phyloP scores from a whole-genome alignment of 2,329 filamentous ascomycete genomes.

The Aspergillus fumigatus region DNA sequence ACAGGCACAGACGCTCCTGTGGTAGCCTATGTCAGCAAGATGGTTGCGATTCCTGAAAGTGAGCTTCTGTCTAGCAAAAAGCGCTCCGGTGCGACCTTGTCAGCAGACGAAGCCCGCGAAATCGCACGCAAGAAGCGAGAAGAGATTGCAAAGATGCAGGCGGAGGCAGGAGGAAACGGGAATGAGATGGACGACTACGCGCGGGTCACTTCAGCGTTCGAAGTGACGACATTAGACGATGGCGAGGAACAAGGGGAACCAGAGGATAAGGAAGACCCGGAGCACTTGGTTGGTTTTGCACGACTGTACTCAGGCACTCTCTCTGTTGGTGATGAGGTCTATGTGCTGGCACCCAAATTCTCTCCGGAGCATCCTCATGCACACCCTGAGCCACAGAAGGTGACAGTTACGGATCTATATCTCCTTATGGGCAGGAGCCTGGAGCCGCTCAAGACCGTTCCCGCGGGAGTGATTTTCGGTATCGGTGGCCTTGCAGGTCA shows the following conservation, averaged over 20 bases:
- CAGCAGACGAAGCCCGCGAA: slow-evolving; percentile 83
- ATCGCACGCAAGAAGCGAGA: slow-evolving; percentile 83
- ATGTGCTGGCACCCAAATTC: slow-evolving; percentile 90
- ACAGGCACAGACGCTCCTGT: slow-evolving; percentile 67
- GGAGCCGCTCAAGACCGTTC: slow-evolving; percentile 76
- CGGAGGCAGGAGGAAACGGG: slow-evolving; percentile 42
- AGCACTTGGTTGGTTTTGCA: slow-evolving; percentile 92
- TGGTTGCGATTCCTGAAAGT: slow-evolving; percentile 91
- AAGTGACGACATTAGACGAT: slow-evolving; percentile 53
- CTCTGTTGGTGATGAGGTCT: slow-evolving; percentile 83
- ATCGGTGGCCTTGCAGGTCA: slow-evolving; percentile 88
- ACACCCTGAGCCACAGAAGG: slow-evolving; percentile 69
- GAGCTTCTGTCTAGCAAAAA: slow-evolving; percentile 80
- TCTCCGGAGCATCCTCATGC: slow-evolving; percentile 72
- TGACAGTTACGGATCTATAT: slow-evolving; percentile 83
- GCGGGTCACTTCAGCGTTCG: slow-evolving; percentile 58
- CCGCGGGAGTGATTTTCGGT: slow-evolving; percentile 91
- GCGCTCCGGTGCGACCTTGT: slow-evolving; percentile 66
- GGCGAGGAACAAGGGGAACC: slow-evolving; percentile 47
- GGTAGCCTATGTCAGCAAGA: slow-evolving; percentile 95
- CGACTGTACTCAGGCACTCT: slow-evolving; percentile 88
- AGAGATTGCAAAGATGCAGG: slow-evolving; percentile 77
- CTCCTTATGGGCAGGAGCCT: slow-evolving; percentile 92
- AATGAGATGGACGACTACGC: slow-evolving; percentile 47
- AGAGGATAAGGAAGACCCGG: slow-evolving; percentile 64